phyloP scores from a whole-genome alignment of 306 rosid species.

The Prunus salicina region DNA sequence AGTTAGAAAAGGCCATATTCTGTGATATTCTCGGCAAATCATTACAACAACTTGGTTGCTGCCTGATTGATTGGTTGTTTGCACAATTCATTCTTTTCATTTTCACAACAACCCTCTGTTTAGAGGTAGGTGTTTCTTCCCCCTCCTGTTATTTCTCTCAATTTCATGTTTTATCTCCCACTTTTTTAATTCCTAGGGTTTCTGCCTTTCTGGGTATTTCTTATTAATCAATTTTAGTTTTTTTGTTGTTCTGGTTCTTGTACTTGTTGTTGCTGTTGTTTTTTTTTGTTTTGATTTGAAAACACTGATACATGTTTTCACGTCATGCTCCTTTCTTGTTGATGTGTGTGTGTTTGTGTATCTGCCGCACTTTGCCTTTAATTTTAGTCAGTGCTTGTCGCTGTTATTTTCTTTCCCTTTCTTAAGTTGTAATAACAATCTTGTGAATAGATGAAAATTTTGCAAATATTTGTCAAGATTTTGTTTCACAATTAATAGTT shows the following conservation, averaged over 20 bases:
- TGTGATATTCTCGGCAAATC: background rate
- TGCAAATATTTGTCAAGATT: background rate
- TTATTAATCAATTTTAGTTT: background rate
- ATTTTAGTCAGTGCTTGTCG: no score
- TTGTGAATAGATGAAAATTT: background rate
- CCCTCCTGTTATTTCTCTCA: background rate
- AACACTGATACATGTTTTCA: background rate
- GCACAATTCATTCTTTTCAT: background rate
- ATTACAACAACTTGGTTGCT: background rate
- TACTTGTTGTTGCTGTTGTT: background rate
- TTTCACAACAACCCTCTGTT: background rate
- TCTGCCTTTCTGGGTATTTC: background rate
- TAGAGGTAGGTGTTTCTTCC: background rate
- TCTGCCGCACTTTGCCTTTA: background rate
- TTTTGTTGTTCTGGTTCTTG: background rate
- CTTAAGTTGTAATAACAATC: no score
- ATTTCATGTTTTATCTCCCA: background rate
- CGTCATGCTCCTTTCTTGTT: background rate
- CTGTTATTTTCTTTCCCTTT: background rate
- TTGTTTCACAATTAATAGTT: background rate
- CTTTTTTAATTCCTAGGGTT: background rate
- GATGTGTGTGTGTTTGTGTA: background rate
- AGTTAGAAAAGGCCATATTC: background rate
- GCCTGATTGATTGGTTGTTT: background rate
- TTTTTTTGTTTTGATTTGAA: background rate